These are phyloP conservation scores for Vaccinium macrocarpon DNA, from an alignment of 148 eudicot genomes.

Conservation along the genomic window DNA sequence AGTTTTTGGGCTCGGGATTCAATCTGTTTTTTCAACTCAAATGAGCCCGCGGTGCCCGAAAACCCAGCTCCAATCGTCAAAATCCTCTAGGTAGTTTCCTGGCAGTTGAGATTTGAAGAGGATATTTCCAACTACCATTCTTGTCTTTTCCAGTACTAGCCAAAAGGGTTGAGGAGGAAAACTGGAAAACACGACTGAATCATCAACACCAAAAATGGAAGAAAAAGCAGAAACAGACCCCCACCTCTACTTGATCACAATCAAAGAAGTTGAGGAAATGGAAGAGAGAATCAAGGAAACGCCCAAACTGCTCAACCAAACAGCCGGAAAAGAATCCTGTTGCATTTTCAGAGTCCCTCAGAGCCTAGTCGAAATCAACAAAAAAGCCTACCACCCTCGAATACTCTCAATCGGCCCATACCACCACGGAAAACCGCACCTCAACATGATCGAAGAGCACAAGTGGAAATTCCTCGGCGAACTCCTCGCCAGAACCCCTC, in stretches of 20 bases:
- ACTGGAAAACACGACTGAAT: background rate
- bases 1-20: too few species aligned
- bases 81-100: too few species aligned
- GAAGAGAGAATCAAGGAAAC: slow-evolving; percentile 1
- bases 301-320: background rate
- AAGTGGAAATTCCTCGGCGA: slow-evolving; percentile 5
- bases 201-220: background rate
- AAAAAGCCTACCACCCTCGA: background rate
- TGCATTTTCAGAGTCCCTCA: slow-evolving; percentile 9
- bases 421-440: background rate
- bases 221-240: background rate
- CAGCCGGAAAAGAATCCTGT: background rate
- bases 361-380: slow-evolving; percentile 1
- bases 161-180: background rate
- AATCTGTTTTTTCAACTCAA: too few species aligned
- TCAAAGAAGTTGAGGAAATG: slow-evolving; percentile 3
- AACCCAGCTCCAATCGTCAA: too few species aligned
- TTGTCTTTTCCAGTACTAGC: background rate
- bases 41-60: too few species aligned
- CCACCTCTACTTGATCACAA: background rate
- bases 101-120: too few species aligned
- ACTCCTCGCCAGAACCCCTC: background rate
- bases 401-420: slow-evolving; percentile 7
- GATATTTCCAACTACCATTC: too few species aligned
- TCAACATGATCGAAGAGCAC: slow-evolving; percentile 7